These are phyloP conservation scores for Didymella glomerata DNA, from an alignment of 2,329 filamentous ascomycete species.

Conservation along the genomic window DNA sequence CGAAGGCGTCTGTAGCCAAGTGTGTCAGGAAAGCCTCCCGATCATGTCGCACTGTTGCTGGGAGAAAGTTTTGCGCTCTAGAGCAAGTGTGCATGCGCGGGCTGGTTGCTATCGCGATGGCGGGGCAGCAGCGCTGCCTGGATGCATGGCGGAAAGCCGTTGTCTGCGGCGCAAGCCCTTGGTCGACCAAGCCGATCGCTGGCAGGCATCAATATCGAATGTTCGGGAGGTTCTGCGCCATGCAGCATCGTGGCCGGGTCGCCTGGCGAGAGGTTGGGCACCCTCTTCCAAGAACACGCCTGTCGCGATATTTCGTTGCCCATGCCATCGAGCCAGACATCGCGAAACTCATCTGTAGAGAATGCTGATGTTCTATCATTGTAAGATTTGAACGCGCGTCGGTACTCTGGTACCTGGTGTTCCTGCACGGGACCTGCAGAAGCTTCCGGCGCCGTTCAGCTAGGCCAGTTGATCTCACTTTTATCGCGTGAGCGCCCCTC, in stretches of 20 bases:
- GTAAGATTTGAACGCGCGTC: constrained; percentile 7
- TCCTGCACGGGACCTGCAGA: constrained; percentile 37
- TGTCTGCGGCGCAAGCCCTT: constrained; percentile 12
- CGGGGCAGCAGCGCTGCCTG: constrained; percentile 31
- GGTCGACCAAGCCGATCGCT: constrained; percentile 25
- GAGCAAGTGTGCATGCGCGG: constrained; percentile 22
- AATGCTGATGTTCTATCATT: not conserved
- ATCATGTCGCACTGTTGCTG: constrained; percentile 5
- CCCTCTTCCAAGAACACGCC: constrained; percentile 16
- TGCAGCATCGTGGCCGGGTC: constrained; percentile 16
- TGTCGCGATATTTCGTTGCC: not conserved
- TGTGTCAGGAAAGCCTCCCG: not conserved
- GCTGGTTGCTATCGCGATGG: constrained; percentile 38
- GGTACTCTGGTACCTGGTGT: constrained; percentile 24
- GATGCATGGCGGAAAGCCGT: constrained; percentile 13
- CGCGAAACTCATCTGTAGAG: not conserved
- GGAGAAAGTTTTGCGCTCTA: constrained; percentile 9
- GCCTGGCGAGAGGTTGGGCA: constrained; percentile 15
- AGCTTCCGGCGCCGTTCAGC: constrained; percentile 29
- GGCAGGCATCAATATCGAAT: constrained; percentile 43
- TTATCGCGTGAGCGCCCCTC: constrained; percentile 10
- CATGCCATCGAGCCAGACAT: not conserved
- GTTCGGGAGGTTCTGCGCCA: constrained; percentile 30
- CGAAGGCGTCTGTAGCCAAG: not conserved
- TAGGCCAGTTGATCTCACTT: constrained; percentile 21